These are phyloP conservation scores for Trebouxiophyceae sp. DNA, from an alignment of 163 green algal genomes.

Conservation along the genomic window DNA sequence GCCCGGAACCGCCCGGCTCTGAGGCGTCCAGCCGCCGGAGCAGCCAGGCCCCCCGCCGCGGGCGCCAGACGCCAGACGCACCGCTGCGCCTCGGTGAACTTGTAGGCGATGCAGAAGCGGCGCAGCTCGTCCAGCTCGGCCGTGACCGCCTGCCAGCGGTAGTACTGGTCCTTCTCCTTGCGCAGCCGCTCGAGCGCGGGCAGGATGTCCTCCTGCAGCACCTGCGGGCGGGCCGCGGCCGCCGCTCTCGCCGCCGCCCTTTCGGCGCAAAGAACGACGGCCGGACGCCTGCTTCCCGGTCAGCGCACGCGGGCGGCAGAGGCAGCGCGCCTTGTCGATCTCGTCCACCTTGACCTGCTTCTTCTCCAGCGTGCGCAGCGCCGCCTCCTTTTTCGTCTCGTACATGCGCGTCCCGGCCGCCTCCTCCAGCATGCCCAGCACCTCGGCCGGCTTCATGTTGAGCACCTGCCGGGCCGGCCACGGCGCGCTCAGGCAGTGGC, in stretches of 20 bases:
- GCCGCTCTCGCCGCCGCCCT: too few species aligned
- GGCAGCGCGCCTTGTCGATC: conserved; percentile 85
- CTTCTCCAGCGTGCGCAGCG: conserved; percentile 91
- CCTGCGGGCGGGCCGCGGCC: too few species aligned
- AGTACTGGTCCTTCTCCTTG: conserved; percentile 73
- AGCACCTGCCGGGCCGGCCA: too few species aligned
- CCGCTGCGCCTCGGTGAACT: conserved; percentile 51
- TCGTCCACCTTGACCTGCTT: conserved; percentile 94
- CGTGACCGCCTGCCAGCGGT: conserved; percentile 54
- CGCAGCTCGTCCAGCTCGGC: conserved; percentile 65
- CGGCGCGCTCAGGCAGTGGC: too few species aligned
- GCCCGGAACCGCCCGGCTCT: too few species aligned
- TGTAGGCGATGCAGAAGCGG: conserved; percentile 77
- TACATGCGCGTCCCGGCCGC: conserved; percentile 97
- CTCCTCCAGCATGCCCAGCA: conserved; percentile 96
- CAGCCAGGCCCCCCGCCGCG: too few species aligned
- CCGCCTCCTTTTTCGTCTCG: conserved; percentile 93
- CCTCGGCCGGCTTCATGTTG: conserved; percentile 99
- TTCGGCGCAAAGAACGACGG: too few species aligned
- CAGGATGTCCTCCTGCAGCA: conserved; percentile 84
- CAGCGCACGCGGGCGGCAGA: too few species aligned
- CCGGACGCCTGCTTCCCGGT: too few species aligned
- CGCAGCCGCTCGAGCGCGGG: conserved; percentile 80
- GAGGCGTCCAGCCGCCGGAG: too few species aligned
- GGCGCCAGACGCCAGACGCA: conserved; percentile 1